Evolutionary conservation across 148 eudicot species (phyloP).

Genomic region (Euryodendron excelsum): DNA sequence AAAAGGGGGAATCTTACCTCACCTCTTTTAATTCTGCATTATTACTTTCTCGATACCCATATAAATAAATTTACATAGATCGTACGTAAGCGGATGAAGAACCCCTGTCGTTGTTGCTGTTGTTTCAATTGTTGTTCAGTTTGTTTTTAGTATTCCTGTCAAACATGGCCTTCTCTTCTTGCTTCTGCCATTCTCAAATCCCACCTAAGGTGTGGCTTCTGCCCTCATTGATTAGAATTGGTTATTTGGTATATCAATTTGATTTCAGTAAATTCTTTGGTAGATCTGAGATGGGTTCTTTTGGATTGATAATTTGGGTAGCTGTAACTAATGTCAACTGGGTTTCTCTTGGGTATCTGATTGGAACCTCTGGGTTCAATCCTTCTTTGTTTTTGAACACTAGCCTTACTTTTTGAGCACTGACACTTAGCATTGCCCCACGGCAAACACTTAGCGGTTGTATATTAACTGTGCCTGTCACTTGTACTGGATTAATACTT

Average conservation of each 20-base stretch:
- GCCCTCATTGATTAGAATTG: background rate
- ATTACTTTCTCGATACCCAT: background rate
- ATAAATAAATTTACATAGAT: constrained; percentile 1
- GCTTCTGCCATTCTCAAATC: constrained; percentile 37
- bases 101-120: background rate
- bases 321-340: background rate
- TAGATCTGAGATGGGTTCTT: constrained; percentile 11
- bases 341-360: background rate
- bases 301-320: background rate
- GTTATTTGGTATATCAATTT: background rate
- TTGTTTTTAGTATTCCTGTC: background rate
- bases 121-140: background rate
- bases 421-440: no score
- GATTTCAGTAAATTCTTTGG: background rate
- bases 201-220: constrained; percentile 40
- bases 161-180: constrained; percentile 55
- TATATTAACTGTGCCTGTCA: no score
- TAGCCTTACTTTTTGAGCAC: no score
- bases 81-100: constrained; percentile 7
- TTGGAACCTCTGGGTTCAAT: background rate
- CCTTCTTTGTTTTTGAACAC: no score
- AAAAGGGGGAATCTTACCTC: no score
- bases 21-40: background rate
- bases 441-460: no score
- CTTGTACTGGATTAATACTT: background rate